Conservation (phyloP, 78 protist genomes). For the Emiliania huxleyi region DNA sequence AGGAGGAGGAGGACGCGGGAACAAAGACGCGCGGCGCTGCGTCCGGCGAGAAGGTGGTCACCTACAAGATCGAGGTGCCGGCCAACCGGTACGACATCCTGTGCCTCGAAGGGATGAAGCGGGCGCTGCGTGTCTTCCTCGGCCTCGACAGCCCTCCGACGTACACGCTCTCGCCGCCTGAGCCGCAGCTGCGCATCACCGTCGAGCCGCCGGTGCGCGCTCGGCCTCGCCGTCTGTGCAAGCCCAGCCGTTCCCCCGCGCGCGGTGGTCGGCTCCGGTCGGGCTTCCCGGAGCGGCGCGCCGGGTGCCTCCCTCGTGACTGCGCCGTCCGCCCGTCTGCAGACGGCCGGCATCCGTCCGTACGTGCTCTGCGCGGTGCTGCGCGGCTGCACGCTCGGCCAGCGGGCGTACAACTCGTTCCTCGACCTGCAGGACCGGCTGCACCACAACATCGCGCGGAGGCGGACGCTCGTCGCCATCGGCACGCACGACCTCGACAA, state of each 20-base stretch:
- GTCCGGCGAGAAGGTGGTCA: slow-evolving; percentile 53
- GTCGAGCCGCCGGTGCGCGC: slow-evolving; percentile 26
- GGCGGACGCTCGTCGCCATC: slow-evolving; percentile 95
- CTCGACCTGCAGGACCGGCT: slow-evolving; percentile 90
- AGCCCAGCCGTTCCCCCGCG: too few species aligned
- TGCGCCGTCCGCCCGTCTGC: too few species aligned
- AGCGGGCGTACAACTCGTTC: slow-evolving; percentile 81
- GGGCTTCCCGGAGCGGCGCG: too few species aligned
- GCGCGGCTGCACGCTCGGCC: slow-evolving; percentile 79
- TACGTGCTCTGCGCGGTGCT: slow-evolving; percentile 95
- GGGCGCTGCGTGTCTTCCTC: slow-evolving; percentile 83
- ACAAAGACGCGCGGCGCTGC: slow-evolving; percentile 39
- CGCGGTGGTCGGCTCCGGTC: not conserved
- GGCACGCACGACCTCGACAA: slow-evolving; percentile 99
- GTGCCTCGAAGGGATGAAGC: slow-evolving; percentile 93
- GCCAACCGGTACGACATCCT: slow-evolving; percentile 96
- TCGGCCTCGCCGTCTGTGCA: too few species aligned
- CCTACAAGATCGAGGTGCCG: slow-evolving; percentile 95
- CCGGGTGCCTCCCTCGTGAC: too few species aligned
- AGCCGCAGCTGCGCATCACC: not conserved
- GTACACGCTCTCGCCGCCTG: not conserved
- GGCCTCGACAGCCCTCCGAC: slow-evolving; percentile 52
- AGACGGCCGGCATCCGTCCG: slow-evolving; percentile 78
- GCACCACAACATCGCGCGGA: slow-evolving; percentile 84
- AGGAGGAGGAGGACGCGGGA: slow-evolving; percentile 58